Percentiles rank a stretch among this genome's conserved stretches.
phyloP scores from a whole-genome alignment of 257 asterid species.

The Ehretia macrophylla region DNA sequence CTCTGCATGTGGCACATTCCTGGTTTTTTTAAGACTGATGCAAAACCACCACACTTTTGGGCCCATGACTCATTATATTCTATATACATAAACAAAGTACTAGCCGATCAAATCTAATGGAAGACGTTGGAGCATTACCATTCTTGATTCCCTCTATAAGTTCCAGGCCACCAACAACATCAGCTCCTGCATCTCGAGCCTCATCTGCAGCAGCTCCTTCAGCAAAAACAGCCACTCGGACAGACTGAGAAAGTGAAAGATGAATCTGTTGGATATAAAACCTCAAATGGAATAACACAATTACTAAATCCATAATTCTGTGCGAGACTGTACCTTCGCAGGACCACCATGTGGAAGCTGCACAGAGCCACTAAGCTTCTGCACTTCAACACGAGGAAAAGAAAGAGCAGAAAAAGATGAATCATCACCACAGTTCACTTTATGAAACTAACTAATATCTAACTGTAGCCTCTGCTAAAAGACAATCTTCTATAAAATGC shows the following conservation, averaged over 20 bases:
- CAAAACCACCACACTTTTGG: too few species aligned
- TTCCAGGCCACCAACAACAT: conserved; percentile 90
- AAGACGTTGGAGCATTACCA: conserved; percentile 37
- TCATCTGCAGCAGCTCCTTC: conserved; percentile 98
- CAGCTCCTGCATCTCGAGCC: conserved; percentile 94
- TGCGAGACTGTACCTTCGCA: conserved; percentile 60
- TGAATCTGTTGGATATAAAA: conserved; percentile 21
- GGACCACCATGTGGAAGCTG: conserved; percentile 92
- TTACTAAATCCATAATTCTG: not conserved
- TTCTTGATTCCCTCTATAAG: conserved; percentile 64
- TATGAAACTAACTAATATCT: not conserved
- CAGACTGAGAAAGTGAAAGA: conserved; percentile 42
- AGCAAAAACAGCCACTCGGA: conserved; percentile 86
- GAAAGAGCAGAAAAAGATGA: conserved; percentile 2
- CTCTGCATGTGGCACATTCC: too few species aligned
- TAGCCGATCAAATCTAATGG: too few species aligned
- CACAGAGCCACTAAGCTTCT: conserved; percentile 77
- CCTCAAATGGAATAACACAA: not conserved
- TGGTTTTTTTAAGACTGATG: too few species aligned
- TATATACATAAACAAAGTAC: too few species aligned
- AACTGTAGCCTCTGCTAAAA: not conserved
- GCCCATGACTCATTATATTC: too few species aligned
- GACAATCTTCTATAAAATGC: too few species aligned
- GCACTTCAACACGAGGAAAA: conserved; percentile 34
- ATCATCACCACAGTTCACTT: not conserved